Evolutionary conservation across 108 stramenopile species (phyloP), one percentile per base, ranked within the genome.

Genomic region (Skeletonema marinoi): DNA sequence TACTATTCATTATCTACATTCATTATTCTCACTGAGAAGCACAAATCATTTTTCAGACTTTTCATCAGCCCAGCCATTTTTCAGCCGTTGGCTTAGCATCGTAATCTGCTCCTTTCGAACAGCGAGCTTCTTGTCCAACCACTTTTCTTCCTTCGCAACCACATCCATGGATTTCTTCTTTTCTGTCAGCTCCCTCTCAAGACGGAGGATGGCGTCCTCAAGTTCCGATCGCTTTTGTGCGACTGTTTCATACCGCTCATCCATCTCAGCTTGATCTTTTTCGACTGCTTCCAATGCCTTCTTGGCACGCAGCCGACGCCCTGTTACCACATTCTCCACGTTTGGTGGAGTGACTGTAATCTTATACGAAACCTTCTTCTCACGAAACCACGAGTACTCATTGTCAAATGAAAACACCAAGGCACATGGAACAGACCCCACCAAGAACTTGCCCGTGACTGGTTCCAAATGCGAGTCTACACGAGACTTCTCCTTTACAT

Each of bases 311-410:
- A 91, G 73, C 60, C 91, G 79, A 6, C 94, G 81, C 60, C 94
- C 94, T 6, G 78, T 80, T 30, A 85, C 58, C 9, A 95, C 71
- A 64, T 86, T 82, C 32, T 90, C 90, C 19, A 35, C 46, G 19
- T 69, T 59, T 36, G 95, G 95, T 2, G 95, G 93, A 11, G 88
- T 86, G 12, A 93, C 87, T 6, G 87, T 92, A 60, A 93, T 90
- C 42, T 75, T 82, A 75, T 96, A 96, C 13, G 82, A 84, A 14
- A 96, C 78, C 25, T 73, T 74, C 88, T 96, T 96, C 67, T 93
- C 90, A 19, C 91, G 84, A 70, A 94, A 88, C 96, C 96, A 96
- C 44, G 92, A 93, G 74, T 90, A 96, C 21, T 90, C 88, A 82
- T 96, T 96, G 70, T 92, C 92, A 71, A 92, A 94, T 14, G 81